Base-by-base conservation (phyloP, 805 yeast genomes). In the Maudiozyma serrabonitensis region DNA sequence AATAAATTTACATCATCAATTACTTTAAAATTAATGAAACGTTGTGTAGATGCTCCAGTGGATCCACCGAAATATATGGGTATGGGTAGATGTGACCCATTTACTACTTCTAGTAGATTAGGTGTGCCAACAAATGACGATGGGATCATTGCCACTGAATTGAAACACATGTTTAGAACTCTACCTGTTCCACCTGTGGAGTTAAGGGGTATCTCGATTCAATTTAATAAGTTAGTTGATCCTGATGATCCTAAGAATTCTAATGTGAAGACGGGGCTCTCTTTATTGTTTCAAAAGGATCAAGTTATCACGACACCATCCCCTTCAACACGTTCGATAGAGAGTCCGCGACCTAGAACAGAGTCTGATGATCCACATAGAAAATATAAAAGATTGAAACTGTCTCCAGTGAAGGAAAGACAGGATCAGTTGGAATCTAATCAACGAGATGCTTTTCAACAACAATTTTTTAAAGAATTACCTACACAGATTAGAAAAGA, bases 21-120 rank as follows among this genome's bases (percentile, higher is more conserved):
- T 2, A 76, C 85, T 0, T 66, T 90, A 40, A 84, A 82, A 56
- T 56, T 90, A 4, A 82, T 89, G 48, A 72, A 73, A 49, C 69
- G 95, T 43, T 78, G 84, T 2, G 68, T 70, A 1, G 74, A 71
- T 50, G 95, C 95, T 0, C 90, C 95, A 0, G 62, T 82, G 2
- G 79, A 79, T 18, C 87, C 97, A 0, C 75, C 84, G 1, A 93
- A 91, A 60, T 82, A 70, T 63, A 54, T 93, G 59, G 99, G 99
- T 0, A 79, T 84, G 80, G 98, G 99, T 0, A 62, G 62, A 13
- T 87, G 96, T 64, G 87, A 82, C 46, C 69, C 82, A 34, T 67
- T 75, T 12, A 78, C 81, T 41, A 81, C 80, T 55, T 71, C 82
- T 11, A 69, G 83, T 2, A 71, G 71, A 34, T 59, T 91, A 13